Evolutionary conservation across 1,284 basidiomycete species (phyloP), one percentile per base, ranked within the genome.

Genomic region (Sphagnurus paluster): DNA sequence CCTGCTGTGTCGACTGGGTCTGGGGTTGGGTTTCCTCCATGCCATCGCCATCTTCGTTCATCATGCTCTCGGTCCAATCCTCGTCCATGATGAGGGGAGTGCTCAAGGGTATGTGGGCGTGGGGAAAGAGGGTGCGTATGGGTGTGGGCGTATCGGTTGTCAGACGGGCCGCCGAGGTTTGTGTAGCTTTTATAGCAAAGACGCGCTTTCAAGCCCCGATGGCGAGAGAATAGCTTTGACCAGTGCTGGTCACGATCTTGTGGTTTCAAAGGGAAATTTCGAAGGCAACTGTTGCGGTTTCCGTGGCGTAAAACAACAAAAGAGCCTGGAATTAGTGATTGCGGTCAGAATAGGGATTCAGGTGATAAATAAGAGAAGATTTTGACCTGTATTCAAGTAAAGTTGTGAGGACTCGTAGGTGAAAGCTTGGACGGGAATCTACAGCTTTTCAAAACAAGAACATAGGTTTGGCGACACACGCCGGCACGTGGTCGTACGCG

Each of bases 1-100:
- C 69, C 54, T 76, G 73, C 7, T 72, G 70, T 5, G 77, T 80
- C n/a, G 77, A 76, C 48, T 80, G 77, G 0, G 73, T 76, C 43
- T 78, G 72, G 14, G 58, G 57, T 46, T 69, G 61, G 17, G 56
- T 54, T 20, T 67, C 63, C 16, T 57, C 55, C 23, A 61, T 56
- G 19, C 52, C 55, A 30, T 64, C 55, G 16, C 63, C 30, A 30
- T n/a, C n/a, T n/a, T 13, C 52, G 40, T 29, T 37, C 39, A 46
- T 35, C 19, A 39, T 8, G 21, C 54, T 54, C 14, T 60, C 51
- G 28, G 40, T 38, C 11, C 34, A 26, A 35, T 62, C n/a, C n/a
- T n/a, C 55, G 23, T 65, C 61, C 35, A 61, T 54, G 24, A 42
- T 14, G 29, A 43, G 21, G 25, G 14, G 17, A 21, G 25, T 36